Percentiles rank a stretch among this genome's conserved stretches.
These are phyloP conservation scores for Aspergillus sp. DNA, from an alignment of 2,329 filamentous ascomycete genomes.

Conservation along the genomic window DNA sequence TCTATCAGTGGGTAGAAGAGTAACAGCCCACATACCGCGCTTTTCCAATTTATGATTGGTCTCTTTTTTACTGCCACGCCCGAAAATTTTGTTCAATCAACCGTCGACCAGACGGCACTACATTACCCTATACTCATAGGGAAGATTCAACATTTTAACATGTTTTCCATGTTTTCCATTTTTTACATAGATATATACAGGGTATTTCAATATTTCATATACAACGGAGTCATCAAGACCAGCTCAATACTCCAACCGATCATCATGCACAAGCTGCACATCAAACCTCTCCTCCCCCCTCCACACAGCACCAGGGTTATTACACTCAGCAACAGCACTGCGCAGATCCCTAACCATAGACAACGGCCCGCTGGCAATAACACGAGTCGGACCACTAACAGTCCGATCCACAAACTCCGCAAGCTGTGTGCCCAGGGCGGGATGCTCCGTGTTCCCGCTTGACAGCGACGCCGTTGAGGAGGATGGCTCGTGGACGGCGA, in stretches of 20 bases:
- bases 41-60: too few species aligned
- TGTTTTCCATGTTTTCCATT: too few species aligned
- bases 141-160: too few species aligned
- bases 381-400: constrained; percentile 50
- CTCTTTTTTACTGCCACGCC: too few species aligned
- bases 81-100: too few species aligned
- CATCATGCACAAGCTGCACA: constrained; percentile 60
- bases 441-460: constrained; percentile 16
- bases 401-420: constrained; percentile 47
- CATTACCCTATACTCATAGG: too few species aligned
- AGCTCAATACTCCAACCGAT: constrained; percentile 48
- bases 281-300: constrained; percentile 57
- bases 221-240: neutral
- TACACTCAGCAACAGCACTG: constrained; percentile 45
- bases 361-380: constrained; percentile 62
- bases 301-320: constrained; percentile 57
- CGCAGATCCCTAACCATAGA: constrained; percentile 49
- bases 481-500: constrained; percentile 11
- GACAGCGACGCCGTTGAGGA: neutral
- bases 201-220: neutral
- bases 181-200: too few species aligned
- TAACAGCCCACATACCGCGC: too few species aligned
- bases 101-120: too few species aligned
- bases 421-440: constrained; percentile 49
- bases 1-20: too few species aligned